Evolutionary conservation across 139 green algal species (phyloP).

Genomic region (Desmodesmus armatus): DNA sequence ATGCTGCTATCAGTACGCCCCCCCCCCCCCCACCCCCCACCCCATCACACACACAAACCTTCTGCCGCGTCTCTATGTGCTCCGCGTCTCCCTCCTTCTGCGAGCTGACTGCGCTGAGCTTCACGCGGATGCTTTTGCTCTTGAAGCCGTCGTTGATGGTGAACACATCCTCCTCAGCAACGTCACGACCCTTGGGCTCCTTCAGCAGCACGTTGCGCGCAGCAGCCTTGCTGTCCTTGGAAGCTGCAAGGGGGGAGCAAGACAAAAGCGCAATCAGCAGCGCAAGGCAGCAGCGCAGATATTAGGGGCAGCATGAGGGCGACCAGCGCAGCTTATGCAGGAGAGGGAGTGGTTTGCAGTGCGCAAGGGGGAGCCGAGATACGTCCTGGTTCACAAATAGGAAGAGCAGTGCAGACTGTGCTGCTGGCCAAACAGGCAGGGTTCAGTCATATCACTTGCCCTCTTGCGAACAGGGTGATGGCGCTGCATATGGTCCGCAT

Average conservation of each 20-base stretch:
- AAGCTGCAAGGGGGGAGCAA: background rate
- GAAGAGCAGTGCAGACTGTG: background rate
- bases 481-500: no score
- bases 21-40: no score
- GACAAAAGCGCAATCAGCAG: background rate
- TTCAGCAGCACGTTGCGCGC: conserved; percentile 96
- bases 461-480: no score
- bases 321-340: background rate
- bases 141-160: conserved; percentile 91
- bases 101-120: conserved; percentile 73
- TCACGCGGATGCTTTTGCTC: conserved; percentile 89
- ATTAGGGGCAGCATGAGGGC: background rate
- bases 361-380: no score
- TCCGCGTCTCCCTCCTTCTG: conserved; percentile 87
- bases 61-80: conserved; percentile 90
- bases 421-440: no score
- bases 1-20: no score
- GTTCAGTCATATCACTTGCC: no score
- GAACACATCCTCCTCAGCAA: conserved; percentile 89
- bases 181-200: conserved; percentile 86
- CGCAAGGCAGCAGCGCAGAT: background rate
- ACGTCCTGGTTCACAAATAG: background rate
- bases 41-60: no score
- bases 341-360: no score
- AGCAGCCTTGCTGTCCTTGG: conserved; percentile 79